Base-by-base conservation (phyloP, 352 stramenopile species). In the Phytopythium chamaehyphon region DNA sequence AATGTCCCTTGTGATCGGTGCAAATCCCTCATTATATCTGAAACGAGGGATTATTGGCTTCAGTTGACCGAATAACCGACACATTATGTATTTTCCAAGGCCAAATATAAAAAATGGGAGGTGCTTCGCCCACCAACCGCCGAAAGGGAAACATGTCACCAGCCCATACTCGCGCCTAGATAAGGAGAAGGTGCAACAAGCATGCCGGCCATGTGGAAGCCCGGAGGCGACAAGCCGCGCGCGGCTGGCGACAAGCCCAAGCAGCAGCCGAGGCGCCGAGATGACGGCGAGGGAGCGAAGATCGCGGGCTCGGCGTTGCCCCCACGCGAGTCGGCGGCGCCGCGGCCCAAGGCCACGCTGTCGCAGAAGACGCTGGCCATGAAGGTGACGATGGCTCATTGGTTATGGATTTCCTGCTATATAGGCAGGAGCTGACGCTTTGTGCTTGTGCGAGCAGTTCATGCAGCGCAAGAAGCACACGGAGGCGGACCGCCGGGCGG, bases 341-440 rank as follows among this genome's bases (percentile, higher is more conserved):
- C 66, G 26, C 35, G 37, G 16, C 76, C 76, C 36, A 38, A 60
- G 23, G 26, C 46, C 3, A 36, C 59, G 48, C 65, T 93, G 23
- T 90, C 83, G 31, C 76, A 89, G 57, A 93, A 93, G 61, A 93
- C 83, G 36, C 64, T 93, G 35, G 83, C 83, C 16, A 93, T 93
- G 83, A 93, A 93, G 75, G 73, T 47, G 8, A 19, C 6, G 11
- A 10, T 6, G 44, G 18, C 23, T 22, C 16, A 2, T 10, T 40
- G 16, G 3, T 36, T n/a, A 10, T 48, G 46, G 15, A 3, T 2
- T 12, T 9, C 8, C 18, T 42, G 12, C 16, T 45, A 5, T n/a
- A n/a, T n/a, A n/a, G n/a, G n/a, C n/a, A n/a, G n/a, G 23, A 4
- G 10, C 15, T 43, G 40, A 24, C 54, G 1, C 19, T 38, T 19